Evolutionary conservation across 2,329 filamentous ascomycete genomes (phyloP).

Genomic region (Leptosphaerulina australis): DNA sequence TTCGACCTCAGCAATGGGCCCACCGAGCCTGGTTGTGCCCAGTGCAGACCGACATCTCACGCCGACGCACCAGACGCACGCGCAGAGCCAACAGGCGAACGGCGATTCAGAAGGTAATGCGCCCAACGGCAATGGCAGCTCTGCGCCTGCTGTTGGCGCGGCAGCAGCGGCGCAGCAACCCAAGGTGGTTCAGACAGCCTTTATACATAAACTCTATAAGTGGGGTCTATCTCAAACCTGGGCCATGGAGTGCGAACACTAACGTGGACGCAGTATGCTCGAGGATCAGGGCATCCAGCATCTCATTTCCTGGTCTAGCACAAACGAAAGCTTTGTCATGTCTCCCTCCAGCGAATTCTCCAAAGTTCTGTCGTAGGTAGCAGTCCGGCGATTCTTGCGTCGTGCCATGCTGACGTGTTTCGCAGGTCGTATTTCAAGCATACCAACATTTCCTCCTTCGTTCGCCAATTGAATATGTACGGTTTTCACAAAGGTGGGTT

Average conservation of each 20-base stretch:
- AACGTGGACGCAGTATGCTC: constrained; percentile 74
- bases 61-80: constrained; percentile 19
- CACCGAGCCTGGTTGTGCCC: constrained; percentile 56
- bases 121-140: constrained; percentile 47
- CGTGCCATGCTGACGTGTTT: constrained; percentile 35
- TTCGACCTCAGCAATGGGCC: constrained; percentile 55
- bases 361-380: constrained; percentile 90
- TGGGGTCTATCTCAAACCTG: constrained; percentile 55
- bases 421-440: constrained; percentile 97
- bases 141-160: constrained; percentile 58
- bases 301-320: constrained; percentile 92
- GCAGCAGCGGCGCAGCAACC: constrained; percentile 84
- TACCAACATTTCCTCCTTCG: constrained; percentile 98
- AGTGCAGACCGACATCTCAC: constrained; percentile 54
- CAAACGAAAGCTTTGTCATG: constrained; percentile 98
- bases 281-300: constrained; percentile 93
- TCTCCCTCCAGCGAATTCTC: constrained; percentile 96
- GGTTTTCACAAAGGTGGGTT: constrained; percentile 93
- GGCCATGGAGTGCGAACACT: constrained; percentile 29
- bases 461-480: constrained; percentile 98
- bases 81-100: constrained; percentile 24
- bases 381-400: constrained; percentile 33
- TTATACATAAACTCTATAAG: constrained; percentile 99
- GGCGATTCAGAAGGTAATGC: constrained; percentile 42
- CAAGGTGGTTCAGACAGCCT: constrained; percentile 97